Percentiles rank a stretch among this genome's conserved stretches.
Conservation (phyloP, 1,284 basidiomycete genomes). For the Cystobasidium sp. region DNA sequence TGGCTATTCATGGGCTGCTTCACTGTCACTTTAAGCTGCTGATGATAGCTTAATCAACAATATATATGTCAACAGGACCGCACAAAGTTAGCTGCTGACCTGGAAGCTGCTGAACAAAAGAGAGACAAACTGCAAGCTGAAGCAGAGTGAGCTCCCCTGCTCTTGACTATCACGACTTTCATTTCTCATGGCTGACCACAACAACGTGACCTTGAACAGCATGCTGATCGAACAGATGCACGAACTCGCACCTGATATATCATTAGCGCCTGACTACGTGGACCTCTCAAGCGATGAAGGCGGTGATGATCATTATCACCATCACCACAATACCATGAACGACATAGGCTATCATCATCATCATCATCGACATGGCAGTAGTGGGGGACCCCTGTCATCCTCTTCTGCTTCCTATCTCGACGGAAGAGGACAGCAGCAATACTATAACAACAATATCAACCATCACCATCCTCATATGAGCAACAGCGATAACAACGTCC, state of each 20-base stretch:
- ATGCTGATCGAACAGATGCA: constrained; percentile 43
- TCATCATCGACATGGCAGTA: background rate
- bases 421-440: background rate
- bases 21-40: background rate
- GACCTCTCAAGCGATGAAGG: constrained; percentile 21
- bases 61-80: constrained; percentile 6
- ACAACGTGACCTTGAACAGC: constrained; percentile 2
- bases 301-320: constrained; percentile 1
- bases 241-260: constrained; percentile 29
- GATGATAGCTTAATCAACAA: background rate
- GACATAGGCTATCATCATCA: background rate
- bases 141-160: constrained; percentile 29
- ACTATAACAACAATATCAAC: background rate
- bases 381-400: background rate
- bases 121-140: constrained; percentile 37
- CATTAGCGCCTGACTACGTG: constrained; percentile 35
- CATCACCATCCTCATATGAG: background rate
- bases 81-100: constrained; percentile 22
- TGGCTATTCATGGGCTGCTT: background rate
- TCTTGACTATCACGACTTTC: background rate
- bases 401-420: constrained; percentile 7
- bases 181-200: background rate
- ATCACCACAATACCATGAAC: constrained; percentile 6
- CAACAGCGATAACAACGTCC: constrained; percentile 2
- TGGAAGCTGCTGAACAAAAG: constrained; percentile 23